A percentile compares a stretch with the other conserved stretches of the same genome.
Conservation (phyloP, 257 asterid genomes). For the Solanum pennellii region DNA sequence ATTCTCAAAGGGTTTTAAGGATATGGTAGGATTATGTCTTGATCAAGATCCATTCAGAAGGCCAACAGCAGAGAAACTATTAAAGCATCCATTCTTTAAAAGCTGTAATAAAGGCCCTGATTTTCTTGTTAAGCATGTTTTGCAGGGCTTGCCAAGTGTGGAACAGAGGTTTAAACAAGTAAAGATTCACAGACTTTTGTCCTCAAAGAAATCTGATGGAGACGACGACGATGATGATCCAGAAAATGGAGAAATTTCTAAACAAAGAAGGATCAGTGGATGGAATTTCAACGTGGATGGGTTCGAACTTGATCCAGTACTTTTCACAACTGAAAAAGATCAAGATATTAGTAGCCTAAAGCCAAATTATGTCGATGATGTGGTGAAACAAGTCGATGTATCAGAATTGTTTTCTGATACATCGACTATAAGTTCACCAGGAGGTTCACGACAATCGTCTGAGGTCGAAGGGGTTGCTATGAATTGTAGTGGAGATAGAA, state of each 20-base stretch:
- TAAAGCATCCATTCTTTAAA: conserved; percentile 67
- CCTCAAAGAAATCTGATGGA: conserved; percentile 5
- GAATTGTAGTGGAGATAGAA: neutral
- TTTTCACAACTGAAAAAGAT: conserved; percentile 26
- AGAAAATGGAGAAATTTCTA: conserved; percentile 10
- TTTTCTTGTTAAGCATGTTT: conserved; percentile 47
- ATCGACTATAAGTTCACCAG: conserved; percentile 6
- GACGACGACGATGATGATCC: conserved; percentile 9
- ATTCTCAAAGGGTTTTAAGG: conserved; percentile 57
- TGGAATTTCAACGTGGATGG: conserved; percentile 78
- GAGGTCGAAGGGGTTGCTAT: neutral
- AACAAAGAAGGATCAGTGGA: conserved; percentile 70
- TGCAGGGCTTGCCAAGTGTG: conserved; percentile 56
- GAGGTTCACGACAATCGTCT: neutral
- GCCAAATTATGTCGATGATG: conserved; percentile 16
- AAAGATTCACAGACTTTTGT: neutral
- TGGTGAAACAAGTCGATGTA: conserved; percentile 24
- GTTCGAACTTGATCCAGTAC: conserved; percentile 57
- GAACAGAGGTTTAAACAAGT: conserved; percentile 36
- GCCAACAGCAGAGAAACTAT: conserved; percentile 59
- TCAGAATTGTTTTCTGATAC: conserved; percentile 1
- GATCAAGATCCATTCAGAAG: conserved; percentile 75
- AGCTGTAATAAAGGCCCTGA: conserved; percentile 44
- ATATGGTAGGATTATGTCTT: conserved; percentile 71
- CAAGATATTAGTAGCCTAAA: neutral